Evolutionary conservation across 2,329 filamentous ascomycete species (phyloP), one percentile per base, ranked within the genome.

Genomic region (Xylaria multiplex): DNA sequence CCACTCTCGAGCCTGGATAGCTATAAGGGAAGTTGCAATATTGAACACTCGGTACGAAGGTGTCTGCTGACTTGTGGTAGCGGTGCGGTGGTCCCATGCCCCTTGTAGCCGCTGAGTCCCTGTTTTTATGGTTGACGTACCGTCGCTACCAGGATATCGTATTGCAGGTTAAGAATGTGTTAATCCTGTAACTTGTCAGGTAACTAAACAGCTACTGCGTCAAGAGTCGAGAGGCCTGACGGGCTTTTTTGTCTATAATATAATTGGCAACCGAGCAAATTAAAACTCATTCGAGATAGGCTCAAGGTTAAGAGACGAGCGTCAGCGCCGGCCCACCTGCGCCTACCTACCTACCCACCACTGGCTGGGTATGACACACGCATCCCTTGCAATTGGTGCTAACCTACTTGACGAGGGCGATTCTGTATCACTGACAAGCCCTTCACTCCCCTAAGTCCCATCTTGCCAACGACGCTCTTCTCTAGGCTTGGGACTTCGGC

Each of bases 401-500:
- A 37, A 6, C n/a, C 56, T 59, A 30, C 52, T 45, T 37, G 1
- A 14, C 62, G 57, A 37, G 62, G 50, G 57, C 57, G 52, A 57
- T 65, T 65, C 45, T 35, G 16, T 60, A 65, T 57, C 57, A 61
- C 62, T 0, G 50, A 9, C 59, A 88, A 72, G 0, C 86, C 86
- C 42, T 74, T 79, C 1, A 82, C 80, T 8, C 85, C 85, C 66
- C 82, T 82, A 54, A 89, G 73, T 0, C 86, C 86, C 86, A 88
- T 88, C 80, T 88, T 88, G 8, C 81, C 78, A 5, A 86, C 80
- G 0, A 79, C 82, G 45, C 74, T 79, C 74, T 83, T 84, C 66
- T 78, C 76, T 1, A 89, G 75, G 1, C 76, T 52, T 0, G 86
- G 86, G 1, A 82, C 78, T 61, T 84, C 83, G 0, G 81, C 75